Evolutionary conservation across 129 eudicot genomes (phyloP), one percentile per base, ranked within the genome.

Genomic region (Flaveria trinervia): DNA sequence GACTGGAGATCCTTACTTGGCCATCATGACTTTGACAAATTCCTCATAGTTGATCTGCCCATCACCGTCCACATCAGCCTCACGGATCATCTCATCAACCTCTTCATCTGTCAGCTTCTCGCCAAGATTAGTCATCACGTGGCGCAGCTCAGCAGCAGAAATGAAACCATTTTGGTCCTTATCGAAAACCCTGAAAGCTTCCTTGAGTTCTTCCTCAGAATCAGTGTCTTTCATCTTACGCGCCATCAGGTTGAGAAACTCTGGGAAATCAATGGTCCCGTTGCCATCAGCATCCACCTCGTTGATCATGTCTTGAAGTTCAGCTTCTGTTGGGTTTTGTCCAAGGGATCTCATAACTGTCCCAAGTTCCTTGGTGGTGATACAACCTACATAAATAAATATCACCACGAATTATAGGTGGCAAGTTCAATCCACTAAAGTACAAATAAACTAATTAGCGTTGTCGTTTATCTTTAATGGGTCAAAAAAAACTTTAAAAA

Each of bases 11-110:
- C 68, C 89, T 89, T 89, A 89, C 92, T 89, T 89, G 76, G 96
- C 96, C 96, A 89, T 89, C 96, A 89, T 89, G 77, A 89, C 92
- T 80, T 89, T 89, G 82, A 89, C 96, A 49, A 89, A 89, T 80
- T 89, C 96, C 80, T 89, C 96, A 45, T 89, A 89, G 86, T 89
- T 90, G 90, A 90, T 90, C 87, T 90, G 96, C 59, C 92, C 92
- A 59, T 90, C 96, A 62, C 92, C 92, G 30, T 90, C 96, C 64
- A 87, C 90, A 72, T 90, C 96, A 76, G 92, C 96, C 65, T 90
- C 96, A 70, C 96, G 89, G 52, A 89, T 87, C 96, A 89, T 89
- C 82, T 89, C 92, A 25, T 85, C 89, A 36, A 89, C 96, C 57
- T 89, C 92, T 76, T 89, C 96, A 54, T 89, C 89, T 25, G 96